A percentile compares a stretch with the other conserved stretches of the same genome.
Evolutionary conservation across 371 early-diverging fungal genomes (phyloP).

Genomic region (Mortierella polycephala): DNA sequence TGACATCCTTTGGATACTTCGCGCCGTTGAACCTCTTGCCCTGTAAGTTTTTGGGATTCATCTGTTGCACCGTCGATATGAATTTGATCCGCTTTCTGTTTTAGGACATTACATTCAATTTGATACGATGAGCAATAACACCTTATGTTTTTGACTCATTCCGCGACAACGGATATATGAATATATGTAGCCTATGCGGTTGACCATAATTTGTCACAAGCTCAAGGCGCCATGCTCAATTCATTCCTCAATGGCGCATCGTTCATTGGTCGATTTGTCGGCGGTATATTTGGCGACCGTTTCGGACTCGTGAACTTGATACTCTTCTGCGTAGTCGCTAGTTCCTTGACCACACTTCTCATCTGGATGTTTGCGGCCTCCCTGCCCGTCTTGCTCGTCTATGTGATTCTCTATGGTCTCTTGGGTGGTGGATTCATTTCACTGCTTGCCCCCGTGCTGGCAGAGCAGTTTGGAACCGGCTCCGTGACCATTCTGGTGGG

Average conservation of each 20-base stretch:
- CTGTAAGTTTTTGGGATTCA: conserved; percentile 24
- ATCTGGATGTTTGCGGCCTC: conserved; percentile 71
- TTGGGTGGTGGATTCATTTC: conserved; percentile 64
- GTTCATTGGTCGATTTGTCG: conserved; percentile 58
- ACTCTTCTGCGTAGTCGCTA: conserved; percentile 57
- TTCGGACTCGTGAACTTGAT: conserved; percentile 61
- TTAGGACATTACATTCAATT: neutral
- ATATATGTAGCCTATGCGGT: conserved; percentile 54
- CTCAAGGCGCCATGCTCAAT: conserved; percentile 56
- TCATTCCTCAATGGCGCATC: conserved; percentile 61
- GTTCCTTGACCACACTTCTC: conserved; percentile 61
- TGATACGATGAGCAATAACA: neutral
- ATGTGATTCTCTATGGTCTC: conserved; percentile 60
- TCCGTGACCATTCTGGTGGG: conserved; percentile 57
- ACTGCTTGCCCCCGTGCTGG: conserved; percentile 55
- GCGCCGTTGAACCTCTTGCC: conserved; percentile 47
- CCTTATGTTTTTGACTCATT: conserved; percentile 29
- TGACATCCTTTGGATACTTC: conserved; percentile 56
- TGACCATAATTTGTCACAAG: conserved; percentile 38
- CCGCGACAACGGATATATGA: conserved; percentile 5
- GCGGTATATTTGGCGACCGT: conserved; percentile 57
- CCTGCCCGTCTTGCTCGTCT: conserved; percentile 59
- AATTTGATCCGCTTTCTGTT: conserved; percentile 4
- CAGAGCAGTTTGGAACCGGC: conserved; percentile 54
- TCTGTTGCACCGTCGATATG: neutral